Conservation (phyloP, 2,329 filamentous ascomycete genomes). For the Venturia asperata region DNA sequence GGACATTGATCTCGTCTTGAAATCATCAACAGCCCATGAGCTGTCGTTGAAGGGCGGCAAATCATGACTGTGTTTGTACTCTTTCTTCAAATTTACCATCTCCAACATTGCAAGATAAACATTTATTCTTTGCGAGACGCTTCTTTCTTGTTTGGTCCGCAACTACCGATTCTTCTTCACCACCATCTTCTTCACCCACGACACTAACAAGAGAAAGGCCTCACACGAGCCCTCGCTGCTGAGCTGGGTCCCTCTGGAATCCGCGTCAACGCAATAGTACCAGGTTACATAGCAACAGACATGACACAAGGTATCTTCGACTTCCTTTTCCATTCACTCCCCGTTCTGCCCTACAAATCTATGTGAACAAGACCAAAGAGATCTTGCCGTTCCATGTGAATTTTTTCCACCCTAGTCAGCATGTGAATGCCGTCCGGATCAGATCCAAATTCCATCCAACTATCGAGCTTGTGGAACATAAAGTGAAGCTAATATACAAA, state of each 20-base stretch:
- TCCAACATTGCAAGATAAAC: background rate
- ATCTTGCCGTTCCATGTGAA: background rate
- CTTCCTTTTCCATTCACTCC: background rate
- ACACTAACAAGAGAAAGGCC: constrained; percentile 39
- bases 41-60: too few species aligned
- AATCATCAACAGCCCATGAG: too few species aligned
- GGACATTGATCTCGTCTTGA: too few species aligned
- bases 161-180: too few species aligned
- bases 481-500: constrained; percentile 3
- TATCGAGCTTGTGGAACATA: background rate
- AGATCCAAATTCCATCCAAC: background rate
- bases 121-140: too few species aligned
- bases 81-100: background rate
- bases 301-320: constrained; percentile 64
- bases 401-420: background rate
- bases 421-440: background rate
- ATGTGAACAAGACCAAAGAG: background rate
- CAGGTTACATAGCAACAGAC: constrained; percentile 73
- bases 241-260: constrained; percentile 57
- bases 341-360: background rate
- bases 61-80: too few species aligned
- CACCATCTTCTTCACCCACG: background rate
- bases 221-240: constrained; percentile 59
- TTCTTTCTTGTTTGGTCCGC: too few species aligned
- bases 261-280: constrained; percentile 72